Percentiles rank a stretch among this genome's conserved stretches.
Evolutionary conservation across 306 rosid genomes (phyloP).

Genomic region (Psophocarpus tetragonolobus): DNA sequence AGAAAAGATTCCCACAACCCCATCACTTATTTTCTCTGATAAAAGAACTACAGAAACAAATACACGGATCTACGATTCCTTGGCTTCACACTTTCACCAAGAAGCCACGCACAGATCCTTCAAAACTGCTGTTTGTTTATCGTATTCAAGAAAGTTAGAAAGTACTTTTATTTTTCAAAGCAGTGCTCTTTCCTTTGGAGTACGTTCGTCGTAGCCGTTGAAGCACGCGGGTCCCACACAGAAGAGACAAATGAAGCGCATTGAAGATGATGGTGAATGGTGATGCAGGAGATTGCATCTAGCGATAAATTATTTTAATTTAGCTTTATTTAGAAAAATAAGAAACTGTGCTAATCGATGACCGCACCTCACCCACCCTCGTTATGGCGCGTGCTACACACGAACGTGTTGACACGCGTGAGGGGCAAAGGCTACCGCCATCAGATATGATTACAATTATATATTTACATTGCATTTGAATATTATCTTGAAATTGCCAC

Average conservation of each 20-base stretch:
- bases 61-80: constrained; percentile 37
- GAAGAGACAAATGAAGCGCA: neutral
- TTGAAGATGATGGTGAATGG: neutral
- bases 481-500: neutral
- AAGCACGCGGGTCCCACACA: constrained; percentile 23
- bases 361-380: neutral
- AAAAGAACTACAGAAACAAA: constrained; percentile 7
- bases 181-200: neutral
- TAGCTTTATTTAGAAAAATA: neutral
- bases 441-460: neutral
- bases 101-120: neutral
- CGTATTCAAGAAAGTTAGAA: neutral
- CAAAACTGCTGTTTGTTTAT: neutral
- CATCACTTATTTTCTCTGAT: constrained; percentile 47
- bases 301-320: constrained; percentile 1
- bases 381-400: neutral
- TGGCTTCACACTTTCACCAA: constrained; percentile 11
- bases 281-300: constrained; percentile 8
- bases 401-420: constrained; percentile 1
- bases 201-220: neutral
- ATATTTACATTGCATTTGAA: too few species aligned
- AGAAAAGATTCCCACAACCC: constrained; percentile 88
- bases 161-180: neutral
- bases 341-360: neutral
- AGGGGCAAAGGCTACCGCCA: neutral